These are phyloP conservation scores for Hibiscus mutabilis DNA, from an alignment of 345 rosid genomes.

Conservation along the genomic window DNA sequence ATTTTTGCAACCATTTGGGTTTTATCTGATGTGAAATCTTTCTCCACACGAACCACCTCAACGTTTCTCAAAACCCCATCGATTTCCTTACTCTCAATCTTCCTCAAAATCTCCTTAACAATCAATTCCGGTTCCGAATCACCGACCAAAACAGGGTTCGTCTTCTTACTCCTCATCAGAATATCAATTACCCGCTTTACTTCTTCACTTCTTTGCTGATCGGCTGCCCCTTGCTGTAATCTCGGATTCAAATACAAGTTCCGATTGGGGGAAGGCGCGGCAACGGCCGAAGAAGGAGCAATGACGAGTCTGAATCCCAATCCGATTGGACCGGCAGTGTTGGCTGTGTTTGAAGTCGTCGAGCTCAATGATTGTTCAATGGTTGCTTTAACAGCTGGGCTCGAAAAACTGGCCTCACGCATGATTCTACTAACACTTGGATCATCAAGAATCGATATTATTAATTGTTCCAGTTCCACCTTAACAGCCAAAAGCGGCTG, in stretches of 20 bases:
- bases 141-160: constrained; percentile 88
- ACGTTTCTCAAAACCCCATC: constrained; percentile 53
- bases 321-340: constrained; percentile 32
- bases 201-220: constrained; percentile 54
- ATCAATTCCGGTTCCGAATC: constrained; percentile 68
- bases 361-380: constrained; percentile 76
- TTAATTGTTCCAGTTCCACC: constrained; percentile 94
- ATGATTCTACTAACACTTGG: constrained; percentile 95
- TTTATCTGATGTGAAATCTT: constrained; percentile 46
- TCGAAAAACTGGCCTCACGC: constrained; percentile 98
- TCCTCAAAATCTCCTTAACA: constrained; percentile 56
- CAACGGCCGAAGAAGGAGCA: constrained; percentile 3
- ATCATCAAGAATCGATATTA: constrained; percentile 94
- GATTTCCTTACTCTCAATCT: constrained; percentile 56
- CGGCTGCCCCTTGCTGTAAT: constrained; percentile 46
- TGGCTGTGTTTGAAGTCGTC: constrained; percentile 27
- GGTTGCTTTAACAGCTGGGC: constrained; percentile 86
- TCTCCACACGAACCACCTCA: constrained; percentile 55
- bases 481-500: constrained; percentile 92
- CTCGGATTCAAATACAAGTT: constrained; percentile 74
- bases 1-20: constrained; percentile 38
- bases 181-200: constrained; percentile 60
- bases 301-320: constrained; percentile 53
- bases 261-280: constrained; percentile 25
- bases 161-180: constrained; percentile 50